phyloP scores from a whole-genome alignment of 495 filamentous ascomycete genomes.

The Alectoria sarmentosa region DNA sequence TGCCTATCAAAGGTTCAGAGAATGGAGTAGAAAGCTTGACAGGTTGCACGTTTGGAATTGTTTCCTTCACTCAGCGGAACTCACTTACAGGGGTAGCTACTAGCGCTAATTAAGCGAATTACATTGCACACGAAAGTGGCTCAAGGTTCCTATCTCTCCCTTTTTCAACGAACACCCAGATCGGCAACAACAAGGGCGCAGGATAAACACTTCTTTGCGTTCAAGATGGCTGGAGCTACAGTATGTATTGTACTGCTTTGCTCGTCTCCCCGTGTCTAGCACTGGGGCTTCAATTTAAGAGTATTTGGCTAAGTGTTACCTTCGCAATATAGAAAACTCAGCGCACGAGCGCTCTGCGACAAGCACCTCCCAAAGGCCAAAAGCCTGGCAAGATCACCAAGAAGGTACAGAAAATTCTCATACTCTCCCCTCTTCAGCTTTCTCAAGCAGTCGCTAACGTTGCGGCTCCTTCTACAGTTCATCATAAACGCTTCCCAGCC shows the following conservation, averaged over 20 bases:
- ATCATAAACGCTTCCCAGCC: slow-evolving; percentile 98
- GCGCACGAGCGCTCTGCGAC: slow-evolving; percentile 28
- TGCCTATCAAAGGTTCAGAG: neutral
- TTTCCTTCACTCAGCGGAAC: neutral
- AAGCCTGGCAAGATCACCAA: slow-evolving; percentile 64
- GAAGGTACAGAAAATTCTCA: slow-evolving; percentile 40
- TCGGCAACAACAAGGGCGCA: slow-evolving; percentile 38
- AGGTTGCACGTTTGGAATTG: neutral
- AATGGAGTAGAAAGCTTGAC: neutral
- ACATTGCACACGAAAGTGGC: neutral
- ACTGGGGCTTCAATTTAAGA: slow-evolving; percentile 55
- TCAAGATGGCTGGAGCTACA: slow-evolving; percentile 49
- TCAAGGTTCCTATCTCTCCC: slow-evolving; percentile 26
- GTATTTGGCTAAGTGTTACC: slow-evolving; percentile 86
- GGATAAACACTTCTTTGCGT: slow-evolving; percentile 56
- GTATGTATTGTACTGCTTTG: slow-evolving; percentile 89
- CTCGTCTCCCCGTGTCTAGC: slow-evolving; percentile 47
- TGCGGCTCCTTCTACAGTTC: slow-evolving; percentile 50
- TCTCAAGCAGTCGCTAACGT: neutral
- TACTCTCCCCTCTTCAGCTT: neutral
- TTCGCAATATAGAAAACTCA: slow-evolving; percentile 59
- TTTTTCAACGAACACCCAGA: slow-evolving; percentile 17
- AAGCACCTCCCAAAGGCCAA: slow-evolving; percentile 33
- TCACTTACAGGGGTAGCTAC: neutral
- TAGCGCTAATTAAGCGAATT: slow-evolving; percentile 3